Percentiles rank a stretch among this genome's conserved stretches.
Conservation (phyloP, 352 stramenopile species). For the Phytophthora kernoviae region DNA sequence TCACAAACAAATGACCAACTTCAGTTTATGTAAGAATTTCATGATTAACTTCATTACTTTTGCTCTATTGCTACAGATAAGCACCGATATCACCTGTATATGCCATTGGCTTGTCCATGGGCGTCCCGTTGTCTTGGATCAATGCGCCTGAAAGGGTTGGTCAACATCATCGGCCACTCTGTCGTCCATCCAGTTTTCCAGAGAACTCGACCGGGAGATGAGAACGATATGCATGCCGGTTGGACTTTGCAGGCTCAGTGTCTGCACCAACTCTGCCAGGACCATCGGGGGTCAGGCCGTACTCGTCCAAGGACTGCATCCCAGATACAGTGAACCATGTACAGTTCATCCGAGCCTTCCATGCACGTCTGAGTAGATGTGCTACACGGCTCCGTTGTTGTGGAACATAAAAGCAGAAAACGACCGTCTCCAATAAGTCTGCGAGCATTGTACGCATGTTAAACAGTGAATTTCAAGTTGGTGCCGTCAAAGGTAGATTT, state of each 20-base stretch:
- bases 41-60: conserved; percentile 1
- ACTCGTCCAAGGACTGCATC: conserved; percentile 40
- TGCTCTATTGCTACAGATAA: conserved; percentile 24
- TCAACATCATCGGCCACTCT: conserved; percentile 88
- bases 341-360: conserved; percentile 86
- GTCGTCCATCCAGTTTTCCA: conserved; percentile 79
- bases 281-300: conserved; percentile 36
- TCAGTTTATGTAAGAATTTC: conserved; percentile 19
- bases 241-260: conserved; percentile 77
- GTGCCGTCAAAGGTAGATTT: conserved; percentile 82
- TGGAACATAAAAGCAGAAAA: conserved; percentile 94
- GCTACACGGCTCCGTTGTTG: conserved; percentile 94
- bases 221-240: conserved; percentile 76
- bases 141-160: conserved; percentile 89
- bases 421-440: conserved; percentile 97
- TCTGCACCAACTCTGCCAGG: conserved; percentile 39
- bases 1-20: background rate
- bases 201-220: conserved; percentile 63
- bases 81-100: conserved; percentile 89
- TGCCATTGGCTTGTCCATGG: conserved; percentile 91
- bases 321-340: conserved; percentile 70
- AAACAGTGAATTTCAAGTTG: conserved; percentile 92
- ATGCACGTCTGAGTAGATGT: conserved; percentile 67
- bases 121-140: conserved; percentile 61
- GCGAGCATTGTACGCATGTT: conserved; percentile 96